Conservation (phyloP, 495 filamentous ascomycete species). For the Chaetomium fimeti region DNA sequence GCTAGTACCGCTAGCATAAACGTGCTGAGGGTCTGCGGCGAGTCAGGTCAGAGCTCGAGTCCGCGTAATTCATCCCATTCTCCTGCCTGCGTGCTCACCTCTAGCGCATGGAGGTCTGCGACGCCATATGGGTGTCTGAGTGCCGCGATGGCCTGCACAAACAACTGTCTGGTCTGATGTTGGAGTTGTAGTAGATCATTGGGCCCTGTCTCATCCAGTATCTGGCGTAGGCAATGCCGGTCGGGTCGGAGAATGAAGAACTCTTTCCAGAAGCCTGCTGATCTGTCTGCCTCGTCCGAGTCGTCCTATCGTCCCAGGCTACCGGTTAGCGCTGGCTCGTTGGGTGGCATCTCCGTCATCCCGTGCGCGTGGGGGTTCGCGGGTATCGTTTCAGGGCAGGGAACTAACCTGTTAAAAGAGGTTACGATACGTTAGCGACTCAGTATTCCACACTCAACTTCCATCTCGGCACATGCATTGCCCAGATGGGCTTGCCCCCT, state of each 20-base stretch:
- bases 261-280: conserved; percentile 94
- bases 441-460: neutral
- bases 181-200: conserved; percentile 75
- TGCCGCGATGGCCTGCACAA: conserved; percentile 67
- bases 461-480: neutral
- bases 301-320: conserved; percentile 37
- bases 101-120: conserved; percentile 76
- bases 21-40: conserved; percentile 74
- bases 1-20: conserved; percentile 77
- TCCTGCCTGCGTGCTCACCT: conserved; percentile 57
- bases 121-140: conserved; percentile 62
- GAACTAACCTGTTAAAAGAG: neutral
- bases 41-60: neutral
- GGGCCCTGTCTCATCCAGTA: conserved; percentile 65
- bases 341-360: neutral
- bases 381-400: neutral
- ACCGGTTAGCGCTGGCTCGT: conserved; percentile 2
- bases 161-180: conserved; percentile 72
- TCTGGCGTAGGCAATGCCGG: conserved; percentile 59
- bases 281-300: conserved; percentile 61
- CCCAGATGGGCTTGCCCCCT: neutral
- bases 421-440: conserved; percentile 10
- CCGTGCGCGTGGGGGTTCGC: neutral
- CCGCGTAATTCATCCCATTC: neutral
- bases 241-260: conserved; percentile 89